Percentiles rank a stretch among this genome's conserved stretches.
These are phyloP conservation scores for Escovopsis sp. DNA, from an alignment of 2,329 filamentous ascomycete species.

Conservation along the genomic window DNA sequence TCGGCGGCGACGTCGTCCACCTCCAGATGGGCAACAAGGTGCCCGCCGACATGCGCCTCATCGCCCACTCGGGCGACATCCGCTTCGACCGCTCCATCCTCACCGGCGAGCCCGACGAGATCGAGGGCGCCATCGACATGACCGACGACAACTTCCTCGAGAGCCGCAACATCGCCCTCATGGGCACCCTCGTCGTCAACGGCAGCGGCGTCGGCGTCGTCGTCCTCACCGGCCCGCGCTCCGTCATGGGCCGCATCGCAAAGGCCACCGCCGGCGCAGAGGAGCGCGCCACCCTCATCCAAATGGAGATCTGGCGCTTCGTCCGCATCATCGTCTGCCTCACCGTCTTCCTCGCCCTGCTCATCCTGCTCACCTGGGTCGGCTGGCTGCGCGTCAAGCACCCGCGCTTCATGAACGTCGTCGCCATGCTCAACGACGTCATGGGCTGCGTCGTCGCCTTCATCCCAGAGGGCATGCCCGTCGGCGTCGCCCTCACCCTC, in stretches of 20 bases:
- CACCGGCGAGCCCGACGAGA: constrained; percentile 27
- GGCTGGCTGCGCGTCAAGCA: constrained; percentile 26
- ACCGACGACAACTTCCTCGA: constrained; percentile 28
- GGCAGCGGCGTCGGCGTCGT: constrained; percentile 25
- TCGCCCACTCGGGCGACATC: constrained; percentile 26
- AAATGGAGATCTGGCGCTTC: constrained; percentile 28
- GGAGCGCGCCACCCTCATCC: constrained; percentile 25
- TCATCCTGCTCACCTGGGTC: constrained; percentile 31
- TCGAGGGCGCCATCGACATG: constrained; percentile 24
- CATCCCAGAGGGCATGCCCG: constrained; percentile 26
- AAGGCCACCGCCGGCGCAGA: constrained; percentile 22
- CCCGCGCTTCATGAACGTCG: constrained; percentile 23
- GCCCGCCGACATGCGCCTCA: constrained; percentile 31
- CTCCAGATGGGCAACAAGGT: constrained; percentile 33
- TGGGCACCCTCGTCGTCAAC: constrained; percentile 28
- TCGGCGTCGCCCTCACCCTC: constrained; percentile 24
- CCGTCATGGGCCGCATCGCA: constrained; percentile 28
- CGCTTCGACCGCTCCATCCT: constrained; percentile 27
- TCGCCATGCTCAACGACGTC: constrained; percentile 29
- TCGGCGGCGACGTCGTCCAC: constrained; percentile 31
- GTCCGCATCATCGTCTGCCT: constrained; percentile 26
- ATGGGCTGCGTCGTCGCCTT: constrained; percentile 28
- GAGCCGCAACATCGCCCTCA: constrained; percentile 28
- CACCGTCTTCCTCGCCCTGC: constrained; percentile 22
- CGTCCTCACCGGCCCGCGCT: constrained; percentile 23